These are phyloP conservation scores for Cordia subcordata DNA, from an alignment of 257 asterid species.

Conservation along the genomic window DNA sequence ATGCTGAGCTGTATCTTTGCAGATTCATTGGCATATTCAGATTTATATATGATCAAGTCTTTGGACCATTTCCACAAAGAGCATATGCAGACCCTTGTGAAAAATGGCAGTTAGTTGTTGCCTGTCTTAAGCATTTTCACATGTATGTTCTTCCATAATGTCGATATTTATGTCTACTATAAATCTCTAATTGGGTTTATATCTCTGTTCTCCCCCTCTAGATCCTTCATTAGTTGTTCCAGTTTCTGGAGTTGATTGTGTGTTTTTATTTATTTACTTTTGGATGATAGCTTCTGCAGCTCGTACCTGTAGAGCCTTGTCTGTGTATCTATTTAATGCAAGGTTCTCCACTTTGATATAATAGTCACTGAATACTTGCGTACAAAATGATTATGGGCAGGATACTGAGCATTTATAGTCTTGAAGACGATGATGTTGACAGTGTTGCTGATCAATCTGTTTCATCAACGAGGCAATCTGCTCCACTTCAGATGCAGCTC, in stretches of 20 bases:
- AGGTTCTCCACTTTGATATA: too few relatives aligned
- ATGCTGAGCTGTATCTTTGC: slow-evolving; percentile 21
- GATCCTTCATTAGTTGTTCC: too few relatives aligned
- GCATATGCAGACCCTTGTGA: slow-evolving; percentile 90
- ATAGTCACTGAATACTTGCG: too few relatives aligned
- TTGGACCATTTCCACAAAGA: slow-evolving; percentile 95
- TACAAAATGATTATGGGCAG: slow-evolving; percentile 29
- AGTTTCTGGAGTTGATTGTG: too few relatives aligned
- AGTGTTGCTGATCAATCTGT: slow-evolving; percentile 52
- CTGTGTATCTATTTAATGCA: too few relatives aligned
- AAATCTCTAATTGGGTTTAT: background rate
- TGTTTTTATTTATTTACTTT: too few relatives aligned
- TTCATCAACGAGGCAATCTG: slow-evolving; percentile 51
- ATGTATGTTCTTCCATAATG: slow-evolving; percentile 45
- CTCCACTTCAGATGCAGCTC: slow-evolving; percentile 63
- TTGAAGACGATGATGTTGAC: slow-evolving; percentile 74
- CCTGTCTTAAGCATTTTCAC: slow-evolving; percentile 83
- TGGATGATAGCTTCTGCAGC: too few relatives aligned
- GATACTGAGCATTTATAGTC: slow-evolving; percentile 85
- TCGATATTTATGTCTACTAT: background rate
- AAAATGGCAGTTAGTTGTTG: slow-evolving; percentile 90
- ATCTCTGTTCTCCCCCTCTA: background rate
- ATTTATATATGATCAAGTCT: slow-evolving; percentile 87
- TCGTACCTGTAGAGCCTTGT: too few relatives aligned
- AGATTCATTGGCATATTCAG: slow-evolving; percentile 96